These are phyloP conservation scores for Colletotrichum simmondsii DNA, from an alignment of 2,329 filamentous ascomycete genomes.

Conservation along the genomic window DNA sequence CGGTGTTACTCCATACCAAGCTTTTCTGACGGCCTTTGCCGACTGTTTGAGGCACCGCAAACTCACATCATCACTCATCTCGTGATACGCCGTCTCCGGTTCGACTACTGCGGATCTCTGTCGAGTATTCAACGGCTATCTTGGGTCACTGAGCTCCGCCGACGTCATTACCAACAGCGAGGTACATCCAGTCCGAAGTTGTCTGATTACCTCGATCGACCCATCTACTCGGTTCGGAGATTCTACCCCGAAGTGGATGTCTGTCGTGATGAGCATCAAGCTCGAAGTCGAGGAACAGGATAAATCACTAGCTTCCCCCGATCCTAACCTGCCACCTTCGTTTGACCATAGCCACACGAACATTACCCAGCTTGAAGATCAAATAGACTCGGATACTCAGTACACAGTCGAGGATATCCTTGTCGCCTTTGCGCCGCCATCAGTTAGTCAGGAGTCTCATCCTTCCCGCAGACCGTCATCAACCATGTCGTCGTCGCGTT, in stretches of 20 bases:
- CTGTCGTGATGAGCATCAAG: conserved; percentile 3
- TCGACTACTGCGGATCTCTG: neutral
- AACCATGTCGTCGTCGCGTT: conserved; percentile 44
- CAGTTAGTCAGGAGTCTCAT: neutral
- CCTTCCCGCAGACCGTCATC: neutral
- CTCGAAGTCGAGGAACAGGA: neutral
- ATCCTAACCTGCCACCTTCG: neutral
- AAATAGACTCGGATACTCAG: neutral
- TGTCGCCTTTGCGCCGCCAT: neutral
- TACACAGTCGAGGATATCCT: conserved; percentile 18
- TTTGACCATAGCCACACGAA: conserved; percentile 2
- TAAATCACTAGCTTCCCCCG: conserved; percentile 22
- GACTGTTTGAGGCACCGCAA: neutral
- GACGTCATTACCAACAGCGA: conserved; percentile 19
- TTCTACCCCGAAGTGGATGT: neutral
- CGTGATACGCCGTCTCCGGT: conserved; percentile 8
- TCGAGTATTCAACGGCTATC: conserved; percentile 17
- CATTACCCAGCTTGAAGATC: neutral
- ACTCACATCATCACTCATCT: conserved; percentile 12
- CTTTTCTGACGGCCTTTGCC: conserved; percentile 2
- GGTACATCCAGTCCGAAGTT: neutral
- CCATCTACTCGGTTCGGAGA: neutral
- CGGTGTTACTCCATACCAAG: neutral
- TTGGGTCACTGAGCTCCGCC: neutral
- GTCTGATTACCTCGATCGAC: neutral